These are phyloP conservation scores for Sugiyamaella novakii DNA, from an alignment of 1,139 yeast genomes.

Conservation along the genomic window DNA sequence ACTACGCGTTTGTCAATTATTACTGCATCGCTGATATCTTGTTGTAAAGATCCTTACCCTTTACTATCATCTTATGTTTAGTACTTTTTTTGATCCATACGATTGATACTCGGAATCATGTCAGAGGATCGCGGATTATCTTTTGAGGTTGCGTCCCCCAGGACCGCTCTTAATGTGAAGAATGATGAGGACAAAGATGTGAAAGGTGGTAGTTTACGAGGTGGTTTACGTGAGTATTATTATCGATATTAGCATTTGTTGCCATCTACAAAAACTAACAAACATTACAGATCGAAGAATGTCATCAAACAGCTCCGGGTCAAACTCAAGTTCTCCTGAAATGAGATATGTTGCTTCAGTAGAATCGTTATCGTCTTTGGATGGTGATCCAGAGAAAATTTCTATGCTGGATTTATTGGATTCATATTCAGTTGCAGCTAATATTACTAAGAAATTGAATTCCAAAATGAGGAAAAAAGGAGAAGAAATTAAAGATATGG, in stretches of 20 bases:
- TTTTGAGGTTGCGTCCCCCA: constrained; percentile 2
- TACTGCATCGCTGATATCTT: too few relatives aligned
- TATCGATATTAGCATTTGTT: not conserved
- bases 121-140: constrained; percentile 6
- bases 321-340: constrained; percentile 22
- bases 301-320: constrained; percentile 14
- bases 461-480: constrained; percentile 36
- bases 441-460: constrained; percentile 35
- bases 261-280: not conserved
- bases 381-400: constrained; percentile 34
- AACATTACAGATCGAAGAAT: constrained; percentile 6
- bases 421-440: constrained; percentile 40
- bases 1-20: too few relatives aligned
- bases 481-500: constrained; percentile 37
- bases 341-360: constrained; percentile 26
- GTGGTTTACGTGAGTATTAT: constrained; percentile 3
- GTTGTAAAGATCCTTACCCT: too few relatives aligned
- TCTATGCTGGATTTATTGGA: constrained; percentile 41
- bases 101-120: too few relatives aligned
- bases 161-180: not conserved
- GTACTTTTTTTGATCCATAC: too few relatives aligned
- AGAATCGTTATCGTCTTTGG: constrained; percentile 30
- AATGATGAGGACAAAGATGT: not conserved
- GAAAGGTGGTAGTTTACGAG: not conserved
- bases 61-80: too few relatives aligned